These are phyloP conservation scores for Cicer arietinum DNA, from an alignment of 306 rosid genomes.

Conservation along the genomic window DNA sequence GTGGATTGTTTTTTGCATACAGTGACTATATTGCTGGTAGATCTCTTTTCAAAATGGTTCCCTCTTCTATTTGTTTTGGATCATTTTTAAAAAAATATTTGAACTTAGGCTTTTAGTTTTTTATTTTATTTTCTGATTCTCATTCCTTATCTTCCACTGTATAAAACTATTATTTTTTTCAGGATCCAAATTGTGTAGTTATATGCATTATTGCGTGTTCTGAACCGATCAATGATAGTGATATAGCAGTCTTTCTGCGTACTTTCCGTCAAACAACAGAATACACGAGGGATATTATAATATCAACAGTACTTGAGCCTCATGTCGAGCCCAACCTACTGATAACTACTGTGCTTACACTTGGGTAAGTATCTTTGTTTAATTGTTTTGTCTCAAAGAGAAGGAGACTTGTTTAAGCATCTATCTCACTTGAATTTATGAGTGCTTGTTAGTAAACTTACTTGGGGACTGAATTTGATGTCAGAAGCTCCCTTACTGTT, in stretches of 20 bases:
- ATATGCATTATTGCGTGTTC: conserved; percentile 80
- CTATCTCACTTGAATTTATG: conserved; percentile 40
- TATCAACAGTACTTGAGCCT: conserved; percentile 67
- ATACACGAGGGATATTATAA: conserved; percentile 62
- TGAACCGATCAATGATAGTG: conserved; percentile 49
- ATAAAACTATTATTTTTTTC: conserved; percentile 33
- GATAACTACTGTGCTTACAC: conserved; percentile 73
- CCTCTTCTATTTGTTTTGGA: conserved; percentile 38
- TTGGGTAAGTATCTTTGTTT: conserved; percentile 63
- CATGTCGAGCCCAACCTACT: conserved; percentile 76
- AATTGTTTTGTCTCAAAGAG: not conserved
- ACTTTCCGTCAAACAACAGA: conserved; percentile 73
- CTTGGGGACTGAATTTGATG: conserved; percentile 10
- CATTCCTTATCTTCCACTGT: conserved; percentile 30
- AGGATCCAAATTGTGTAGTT: conserved; percentile 74
- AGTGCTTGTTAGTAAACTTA: conserved; percentile 33
- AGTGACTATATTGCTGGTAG: conserved; percentile 2
- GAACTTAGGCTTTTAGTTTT: conserved; percentile 25
- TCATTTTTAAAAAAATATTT: conserved; percentile 7
- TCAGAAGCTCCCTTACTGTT: conserved; percentile 3
- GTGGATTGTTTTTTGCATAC: conserved; percentile 6
- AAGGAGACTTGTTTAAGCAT: conserved; percentile 57
- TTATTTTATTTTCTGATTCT: conserved; percentile 21
- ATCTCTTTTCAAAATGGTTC: conserved; percentile 27
- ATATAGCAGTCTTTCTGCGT: conserved; percentile 54